phyloP scores from a whole-genome alignment of 352 stramenopile species.

The Phytophthora cajani region DNA sequence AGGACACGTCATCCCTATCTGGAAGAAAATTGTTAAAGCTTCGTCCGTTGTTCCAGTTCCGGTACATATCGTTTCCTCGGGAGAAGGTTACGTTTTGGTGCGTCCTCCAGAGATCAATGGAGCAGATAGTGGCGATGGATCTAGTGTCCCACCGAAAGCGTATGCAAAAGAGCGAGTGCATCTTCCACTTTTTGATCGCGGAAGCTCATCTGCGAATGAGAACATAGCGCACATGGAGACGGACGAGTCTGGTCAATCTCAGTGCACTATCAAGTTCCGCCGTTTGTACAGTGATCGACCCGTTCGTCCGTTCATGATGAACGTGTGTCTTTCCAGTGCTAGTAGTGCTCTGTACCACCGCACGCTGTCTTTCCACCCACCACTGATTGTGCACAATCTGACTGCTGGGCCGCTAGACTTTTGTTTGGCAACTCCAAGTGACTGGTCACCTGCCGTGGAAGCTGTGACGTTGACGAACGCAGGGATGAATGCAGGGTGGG shows the following conservation, averaged over 20 bases:
- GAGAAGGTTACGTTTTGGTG: slow-evolving; percentile 78
- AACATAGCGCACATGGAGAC: slow-evolving; percentile 32
- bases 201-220: slow-evolving; percentile 36
- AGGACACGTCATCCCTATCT: slow-evolving; percentile 62
- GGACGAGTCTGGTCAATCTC: slow-evolving; percentile 40
- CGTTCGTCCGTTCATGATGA: slow-evolving; percentile 86
- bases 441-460: slow-evolving; percentile 69
- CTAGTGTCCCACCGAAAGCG: slow-evolving; percentile 49
- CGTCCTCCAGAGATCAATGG: slow-evolving; percentile 68
- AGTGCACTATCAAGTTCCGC: slow-evolving; percentile 81
- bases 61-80: slow-evolving; percentile 73
- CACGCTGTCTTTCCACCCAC: slow-evolving; percentile 79
- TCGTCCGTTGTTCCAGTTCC: slow-evolving; percentile 72
- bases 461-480: slow-evolving; percentile 39
- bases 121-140: slow-evolving; percentile 21
- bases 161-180: slow-evolving; percentile 82
- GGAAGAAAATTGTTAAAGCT: slow-evolving; percentile 69
- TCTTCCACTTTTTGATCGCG: slow-evolving; percentile 72
- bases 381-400: slow-evolving; percentile 83
- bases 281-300: slow-evolving; percentile 76
- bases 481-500: slow-evolving; percentile 64
- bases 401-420: slow-evolving; percentile 77
- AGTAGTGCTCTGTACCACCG: slow-evolving; percentile 73
- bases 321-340: slow-evolving; percentile 58
- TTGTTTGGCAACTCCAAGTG: slow-evolving; percentile 70